Evolutionary conservation across 2,329 filamentous ascomycete species (phyloP), one percentile per base, ranked within the genome.

Genomic region (Aspergillus fructus): DNA sequence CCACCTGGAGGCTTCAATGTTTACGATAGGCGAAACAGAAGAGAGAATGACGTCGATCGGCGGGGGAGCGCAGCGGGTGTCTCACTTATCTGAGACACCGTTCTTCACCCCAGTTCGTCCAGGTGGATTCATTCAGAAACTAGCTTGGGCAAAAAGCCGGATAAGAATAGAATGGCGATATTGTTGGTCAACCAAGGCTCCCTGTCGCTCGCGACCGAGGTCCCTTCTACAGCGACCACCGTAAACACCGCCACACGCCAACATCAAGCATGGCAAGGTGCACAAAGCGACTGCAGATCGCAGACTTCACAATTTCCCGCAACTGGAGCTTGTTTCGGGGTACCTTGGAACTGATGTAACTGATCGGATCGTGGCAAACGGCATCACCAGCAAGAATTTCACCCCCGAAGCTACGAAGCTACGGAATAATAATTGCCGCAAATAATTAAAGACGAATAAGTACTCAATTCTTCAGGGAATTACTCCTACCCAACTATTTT

Each of bases 61-160:
- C 15, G 34, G 45, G 39, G 24, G 53, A 30, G 34, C 15, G 13
- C 33, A 48, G 34, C 34, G 24, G 42, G 43, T 55, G 53, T 55
- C 53, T 55, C 53, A 55, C 15, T 27, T 41, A 41, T 30, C 42
- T 37, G 46, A 55, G 53, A 55, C 53, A 55, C 11, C 41, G 34
- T 33, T 43, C 33, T 34, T 47, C 12, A 33, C 45, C 12, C 45
- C 17, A 41, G 51, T 42, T 52, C 17, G 40, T n/a, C 30, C 13
- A n/a, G n/a, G 49, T 45, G 40, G 49, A 23, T 34, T 43, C 23
- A 21, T 41, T 48, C 21, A 45, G 42, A 45, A 49, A 49, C 27
- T 49, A 49, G 46, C 46, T 24, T 19, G 47, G 27, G 17, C 12
- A 37, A 37, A 37, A 37, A 37, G 2, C 34, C 5, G 33, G 34